phyloP scores from a whole-genome alignment of 73 alveolate species.

The Symbiodinium natans region DNA sequence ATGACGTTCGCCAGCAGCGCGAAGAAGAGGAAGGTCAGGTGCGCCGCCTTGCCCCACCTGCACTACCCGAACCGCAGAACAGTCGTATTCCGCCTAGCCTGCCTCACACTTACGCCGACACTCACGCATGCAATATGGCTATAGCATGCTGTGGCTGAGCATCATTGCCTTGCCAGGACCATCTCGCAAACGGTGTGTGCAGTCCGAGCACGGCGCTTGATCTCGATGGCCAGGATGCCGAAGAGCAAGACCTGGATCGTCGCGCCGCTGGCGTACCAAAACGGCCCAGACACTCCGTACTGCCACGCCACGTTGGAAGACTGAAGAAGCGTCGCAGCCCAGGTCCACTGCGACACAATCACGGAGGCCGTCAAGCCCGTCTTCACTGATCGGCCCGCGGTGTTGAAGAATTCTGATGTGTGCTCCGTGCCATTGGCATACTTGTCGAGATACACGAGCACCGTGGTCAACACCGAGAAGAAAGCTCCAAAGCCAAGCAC shows the following conservation, averaged over 20 bases:
- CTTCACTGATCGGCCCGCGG: conserved; percentile 68
- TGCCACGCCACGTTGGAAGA: conserved; percentile 86
- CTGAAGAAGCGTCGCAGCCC: conserved; percentile 86
- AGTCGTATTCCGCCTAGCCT: no score
- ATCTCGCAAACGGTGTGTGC: conserved; percentile 81
- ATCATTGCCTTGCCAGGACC: conserved; percentile 41
- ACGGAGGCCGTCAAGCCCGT: conserved; percentile 82
- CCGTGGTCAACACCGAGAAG: conserved; percentile 52
- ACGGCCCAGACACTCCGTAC: conserved; percentile 74
- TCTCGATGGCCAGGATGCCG: conserved; percentile 69
- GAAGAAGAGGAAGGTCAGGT: conserved; percentile 50
- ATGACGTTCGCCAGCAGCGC: conserved; percentile 69
- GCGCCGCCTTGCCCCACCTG: conserved; percentile 47
- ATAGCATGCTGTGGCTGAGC: no score
- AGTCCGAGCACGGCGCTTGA: conserved; percentile 51
- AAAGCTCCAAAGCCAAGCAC: conserved; percentile 69
- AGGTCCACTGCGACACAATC: conserved; percentile 92
- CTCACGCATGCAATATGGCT: no score
- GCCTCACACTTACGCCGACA: no score
- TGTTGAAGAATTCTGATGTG: conserved; percentile 86
- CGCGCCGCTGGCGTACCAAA: conserved; percentile 90
- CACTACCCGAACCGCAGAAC: neutral
- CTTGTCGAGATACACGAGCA: conserved; percentile 57
- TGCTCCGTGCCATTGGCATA: conserved; percentile 21
- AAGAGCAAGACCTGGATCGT: conserved; percentile 71